Evolutionary conservation across 2,329 filamentous ascomycete species (phyloP), one percentile per base, ranked within the genome.

Genomic region (Aspergillus fijiensis): DNA sequence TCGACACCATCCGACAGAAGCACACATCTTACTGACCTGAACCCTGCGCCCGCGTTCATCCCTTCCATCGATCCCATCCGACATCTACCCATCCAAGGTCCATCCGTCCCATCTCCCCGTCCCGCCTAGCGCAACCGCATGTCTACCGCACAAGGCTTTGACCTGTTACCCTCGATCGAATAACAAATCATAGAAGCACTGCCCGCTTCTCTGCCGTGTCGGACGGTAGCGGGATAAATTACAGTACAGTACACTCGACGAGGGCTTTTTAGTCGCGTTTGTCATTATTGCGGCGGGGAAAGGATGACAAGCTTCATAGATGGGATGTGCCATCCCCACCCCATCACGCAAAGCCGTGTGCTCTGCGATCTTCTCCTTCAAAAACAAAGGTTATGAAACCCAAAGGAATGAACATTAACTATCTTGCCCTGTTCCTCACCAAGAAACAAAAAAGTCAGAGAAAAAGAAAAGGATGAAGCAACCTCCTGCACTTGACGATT

Each of bases 141-240:
- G 5, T 29, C 49, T 51, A 33, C 31, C 14, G 27, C 27, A 14
- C 49, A 47, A 49, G 53, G 53, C 53, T 55, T 45, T 55, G 53
- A 55, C 45, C 29, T 45, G 29, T 47, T 45, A 2, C 27, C 48
- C 48, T 27, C 42, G 27, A 49, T 55, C 53, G 53, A 55, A 55
- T 49, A 29, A 49, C 27, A 55, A 35, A 21, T 11, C 21, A 21
- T 14, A 10, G 31, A 31, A 21, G 48, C 53, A 31, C 42, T 49
- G 27, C 48, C 42, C 53, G 42, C 42, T 21, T 10, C 3, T 47
- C 53, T 55, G 45, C 53, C 53, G 53, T 49, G 14, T 12, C n/a
- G 23, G 11, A 49, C 53, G 53, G 53, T 45, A 55, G 53, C 49
- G 45, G 9, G 9, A 9, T 3, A 29, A 29, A 29, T 2, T 10